Percentiles rank a stretch among this genome's conserved stretches.
phyloP scores from a whole-genome alignment of 1,284 basidiomycete genomes.

The Cyathus pygmaeus region DNA sequence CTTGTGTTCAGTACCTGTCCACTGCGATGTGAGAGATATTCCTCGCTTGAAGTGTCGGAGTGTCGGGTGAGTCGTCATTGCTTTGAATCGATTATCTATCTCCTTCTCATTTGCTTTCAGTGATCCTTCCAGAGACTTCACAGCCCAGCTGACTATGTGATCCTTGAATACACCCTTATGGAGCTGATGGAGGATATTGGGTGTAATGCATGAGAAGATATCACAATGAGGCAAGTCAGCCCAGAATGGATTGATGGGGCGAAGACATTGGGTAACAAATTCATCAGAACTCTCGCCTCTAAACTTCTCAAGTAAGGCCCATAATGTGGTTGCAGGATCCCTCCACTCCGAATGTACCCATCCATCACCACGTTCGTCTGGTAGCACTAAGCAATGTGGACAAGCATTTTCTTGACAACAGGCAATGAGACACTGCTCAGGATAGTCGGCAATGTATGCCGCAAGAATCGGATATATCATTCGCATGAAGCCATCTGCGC shows the following conservation, averaged over 20 bases:
- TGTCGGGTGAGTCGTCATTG: slow-evolving; percentile 27
- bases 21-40: slow-evolving; percentile 32
- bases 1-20: slow-evolving; percentile 37
- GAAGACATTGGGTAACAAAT: too few species aligned
- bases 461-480: slow-evolving; percentile 48
- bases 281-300: too few species aligned
- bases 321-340: too few species aligned
- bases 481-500: slow-evolving; percentile 45
- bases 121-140: slow-evolving; percentile 8
- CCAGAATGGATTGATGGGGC: too few species aligned
- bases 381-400: too few species aligned
- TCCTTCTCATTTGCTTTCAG: slow-evolving; percentile 15
- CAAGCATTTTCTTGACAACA: slow-evolving; percentile 11
- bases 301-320: too few species aligned
- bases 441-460: slow-evolving; percentile 53
- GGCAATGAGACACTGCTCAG: slow-evolving; percentile 50
- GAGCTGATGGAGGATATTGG: slow-evolving; percentile 44
- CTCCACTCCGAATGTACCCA: too few species aligned
- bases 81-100: slow-evolving; percentile 34
- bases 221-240: slow-evolving; percentile 35
- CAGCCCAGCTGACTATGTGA: slow-evolving; percentile 38
- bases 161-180: slow-evolving; percentile 51
- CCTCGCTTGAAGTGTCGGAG: slow-evolving; percentile 42
- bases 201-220: slow-evolving; percentile 43
- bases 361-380: too few species aligned